These are phyloP conservation scores for Cryptosporidium bovis DNA, from an alignment of 169 alveolate species.

Conservation along the genomic window DNA sequence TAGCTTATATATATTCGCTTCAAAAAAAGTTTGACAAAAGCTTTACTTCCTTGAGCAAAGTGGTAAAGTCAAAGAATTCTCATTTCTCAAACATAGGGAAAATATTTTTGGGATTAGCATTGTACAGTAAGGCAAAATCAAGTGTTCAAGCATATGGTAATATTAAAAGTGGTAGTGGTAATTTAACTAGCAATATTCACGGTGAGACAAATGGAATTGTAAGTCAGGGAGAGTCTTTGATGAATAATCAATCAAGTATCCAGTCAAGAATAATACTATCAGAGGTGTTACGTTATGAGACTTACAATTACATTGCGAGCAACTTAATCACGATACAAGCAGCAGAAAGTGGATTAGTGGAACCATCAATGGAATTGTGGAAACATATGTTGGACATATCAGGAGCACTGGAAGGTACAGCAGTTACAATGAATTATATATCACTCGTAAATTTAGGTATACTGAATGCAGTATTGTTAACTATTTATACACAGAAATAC, in stretches of 20 bases:
- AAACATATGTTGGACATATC: conserved; percentile 57
- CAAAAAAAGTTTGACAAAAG: conserved; percentile 54
- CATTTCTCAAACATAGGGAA: conserved; percentile 54
- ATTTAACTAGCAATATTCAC: too few relatives aligned
- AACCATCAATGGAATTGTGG: conserved; percentile 48
- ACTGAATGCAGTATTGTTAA: conserved; percentile 28
- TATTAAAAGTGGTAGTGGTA: too few relatives aligned
- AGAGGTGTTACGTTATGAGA: conserved; percentile 33
- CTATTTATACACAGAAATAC: conserved; percentile 45
- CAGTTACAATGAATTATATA: conserved; percentile 42
- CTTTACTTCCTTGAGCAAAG: conserved; percentile 41
- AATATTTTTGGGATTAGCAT: conserved; percentile 43
- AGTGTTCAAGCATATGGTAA: conserved; percentile 1
- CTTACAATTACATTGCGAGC: conserved; percentile 58
- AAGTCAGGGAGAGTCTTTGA: conserved; percentile 15
- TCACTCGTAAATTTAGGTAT: conserved; percentile 55
- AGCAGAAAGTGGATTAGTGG: conserved; percentile 53
- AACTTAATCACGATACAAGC: conserved; percentile 37
- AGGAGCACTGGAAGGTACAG: conserved; percentile 55
- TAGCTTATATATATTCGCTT: conserved; percentile 35
- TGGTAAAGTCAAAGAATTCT: conserved; percentile 29
- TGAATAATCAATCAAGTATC: conserved; percentile 35
- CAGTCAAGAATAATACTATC: conserved; percentile 55
- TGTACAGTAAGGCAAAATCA: conserved; percentile 54
- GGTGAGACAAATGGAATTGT: too few relatives aligned